Percentiles rank a stretch among this genome's conserved stretches.
Evolutionary conservation across 768 basidiomycete genomes (phyloP).

Genomic region (Serendipita sp.): DNA sequence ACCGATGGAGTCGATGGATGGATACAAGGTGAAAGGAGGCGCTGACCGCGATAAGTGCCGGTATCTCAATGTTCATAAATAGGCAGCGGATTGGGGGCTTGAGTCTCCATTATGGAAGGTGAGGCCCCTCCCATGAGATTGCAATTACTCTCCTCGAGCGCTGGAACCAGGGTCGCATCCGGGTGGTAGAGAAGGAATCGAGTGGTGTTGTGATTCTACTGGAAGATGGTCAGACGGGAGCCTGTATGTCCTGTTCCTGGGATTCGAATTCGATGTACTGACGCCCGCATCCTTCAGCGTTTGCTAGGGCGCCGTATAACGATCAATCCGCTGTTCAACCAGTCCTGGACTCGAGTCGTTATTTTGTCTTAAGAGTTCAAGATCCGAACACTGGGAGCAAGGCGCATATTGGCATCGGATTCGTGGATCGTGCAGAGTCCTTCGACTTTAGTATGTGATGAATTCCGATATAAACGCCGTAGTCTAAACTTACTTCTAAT

Average conservation of each 20-base stretch:
- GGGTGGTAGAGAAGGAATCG: slow-evolving; percentile 1
- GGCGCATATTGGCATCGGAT: slow-evolving; percentile 91
- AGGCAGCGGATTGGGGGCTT: not conserved
- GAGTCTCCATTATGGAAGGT: not conserved
- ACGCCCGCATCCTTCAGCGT: slow-evolving; percentile 34
- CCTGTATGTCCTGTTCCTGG: not conserved
- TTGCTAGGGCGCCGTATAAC: slow-evolving; percentile 75
- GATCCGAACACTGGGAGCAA: slow-evolving; percentile 54
- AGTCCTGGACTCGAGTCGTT: slow-evolving; percentile 88
- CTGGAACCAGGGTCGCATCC: not conserved
- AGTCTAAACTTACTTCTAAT: slow-evolving; percentile 1
- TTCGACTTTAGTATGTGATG: slow-evolving; percentile 8
- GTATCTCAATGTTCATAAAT: not conserved
- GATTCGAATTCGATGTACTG: not conserved
- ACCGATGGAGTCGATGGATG: not conserved
- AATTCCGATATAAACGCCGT: not conserved
- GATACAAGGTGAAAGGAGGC: not conserved
- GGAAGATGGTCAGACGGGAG: slow-evolving; percentile 1
- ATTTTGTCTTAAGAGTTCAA: slow-evolving; percentile 86
- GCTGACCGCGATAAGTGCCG: not conserved
- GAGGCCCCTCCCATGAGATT: too few species aligned
- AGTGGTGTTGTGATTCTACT: not conserved
- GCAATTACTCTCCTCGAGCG: too few species aligned
- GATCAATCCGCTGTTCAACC: slow-evolving; percentile 76
- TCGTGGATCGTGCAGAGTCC: slow-evolving; percentile 61